These are phyloP conservation scores for Rhizopogon salebrosus DNA, from an alignment of 768 basidiomycete species.

Conservation along the genomic window DNA sequence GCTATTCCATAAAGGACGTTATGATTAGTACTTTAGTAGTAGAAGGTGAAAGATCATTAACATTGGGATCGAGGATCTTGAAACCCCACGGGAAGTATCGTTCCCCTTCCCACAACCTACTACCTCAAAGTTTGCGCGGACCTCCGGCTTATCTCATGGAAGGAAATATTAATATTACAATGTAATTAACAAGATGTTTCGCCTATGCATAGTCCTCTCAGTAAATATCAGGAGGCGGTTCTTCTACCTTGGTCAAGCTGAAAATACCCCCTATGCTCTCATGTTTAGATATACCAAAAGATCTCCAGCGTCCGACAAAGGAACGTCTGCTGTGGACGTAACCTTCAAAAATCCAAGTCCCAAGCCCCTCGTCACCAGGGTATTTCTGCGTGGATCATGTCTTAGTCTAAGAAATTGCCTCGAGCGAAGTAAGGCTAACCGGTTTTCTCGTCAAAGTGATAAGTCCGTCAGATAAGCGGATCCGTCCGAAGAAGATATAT, in stretches of 20 bases:
- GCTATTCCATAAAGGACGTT: too few relatives aligned
- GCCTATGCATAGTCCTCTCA: neutral
- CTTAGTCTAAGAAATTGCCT: slow-evolving; percentile 1
- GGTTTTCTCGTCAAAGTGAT: slow-evolving; percentile 59
- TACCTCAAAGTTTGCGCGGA: neutral
- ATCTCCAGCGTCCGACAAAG: slow-evolving; percentile 52
- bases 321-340: slow-evolving; percentile 41
- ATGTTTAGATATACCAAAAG: slow-evolving; percentile 27
- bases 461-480: slow-evolving; percentile 50
- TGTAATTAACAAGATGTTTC: neutral
- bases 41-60: neutral
- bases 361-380: slow-evolving; percentile 32
- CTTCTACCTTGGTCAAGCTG: slow-evolving; percentile 44
- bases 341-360: slow-evolving; percentile 56
- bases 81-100: neutral
- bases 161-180: neutral
- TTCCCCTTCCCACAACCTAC: slow-evolving; percentile 1
- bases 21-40: too few relatives aligned
- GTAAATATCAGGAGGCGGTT: slow-evolving; percentile 9
- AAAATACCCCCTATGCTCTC: slow-evolving; percentile 48
- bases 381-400: slow-evolving; percentile 32
- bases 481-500: slow-evolving; percentile 53
- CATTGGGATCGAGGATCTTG: neutral
- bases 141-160: slow-evolving; percentile 1
- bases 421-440: slow-evolving; percentile 32